Evolutionary conservation across 2,329 filamentous ascomycete genomes (phyloP), one percentile per base, ranked within the genome.

Genomic region (Purpureocillium lavendulum): DNA sequence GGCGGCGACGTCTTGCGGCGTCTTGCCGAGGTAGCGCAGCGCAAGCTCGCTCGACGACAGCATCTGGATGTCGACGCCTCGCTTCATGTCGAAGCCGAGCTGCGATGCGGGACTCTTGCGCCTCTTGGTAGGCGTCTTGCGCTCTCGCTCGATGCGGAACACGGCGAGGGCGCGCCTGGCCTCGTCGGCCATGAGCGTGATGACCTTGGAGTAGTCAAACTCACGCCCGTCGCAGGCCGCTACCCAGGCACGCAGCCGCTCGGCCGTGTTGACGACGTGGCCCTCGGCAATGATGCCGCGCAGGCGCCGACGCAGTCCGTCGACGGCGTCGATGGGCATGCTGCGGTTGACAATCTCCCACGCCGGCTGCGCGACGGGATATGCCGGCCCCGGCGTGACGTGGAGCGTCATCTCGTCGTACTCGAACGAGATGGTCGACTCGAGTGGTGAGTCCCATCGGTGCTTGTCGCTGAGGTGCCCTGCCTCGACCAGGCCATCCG

Each of bases 1-100:
- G 12, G 46, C 45, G n/a, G 54, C 56, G 18, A 64, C 58, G 18
- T 62, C 44, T 29, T 56, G 46, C 3, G 57, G 56, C 4, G 60
- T 53, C 44, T 51, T 51, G 9, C 50, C 49, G 12, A 63, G 46
- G 40, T 59, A 51, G 7, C 57, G 46, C 34, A 48, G 53, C n/a
- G 57, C 56, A 1, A 55, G 8, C 33, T 47, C 44, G 26, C 24
- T 57, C 45, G 38, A 56, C 51, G n/a, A 54, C 34, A 17, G 53
- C 49, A 17, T 48, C 4, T 13, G 26, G 11, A 40, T 17, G 28
- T 35, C 32, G 15, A 40, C 38, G 13, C 17, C 28, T 5, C 14
- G 18, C 17, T 40, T 40, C n/a, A 35, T 13, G 10, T 24, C 13
- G 13, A 40, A 40, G 5, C 21, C 12, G 30, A 40, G 16, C 2